Evolutionary conservation across 169 alveolate species (phyloP), one percentile per base, ranked within the genome.

Genomic region (Plasmodium knowlesi): DNA sequence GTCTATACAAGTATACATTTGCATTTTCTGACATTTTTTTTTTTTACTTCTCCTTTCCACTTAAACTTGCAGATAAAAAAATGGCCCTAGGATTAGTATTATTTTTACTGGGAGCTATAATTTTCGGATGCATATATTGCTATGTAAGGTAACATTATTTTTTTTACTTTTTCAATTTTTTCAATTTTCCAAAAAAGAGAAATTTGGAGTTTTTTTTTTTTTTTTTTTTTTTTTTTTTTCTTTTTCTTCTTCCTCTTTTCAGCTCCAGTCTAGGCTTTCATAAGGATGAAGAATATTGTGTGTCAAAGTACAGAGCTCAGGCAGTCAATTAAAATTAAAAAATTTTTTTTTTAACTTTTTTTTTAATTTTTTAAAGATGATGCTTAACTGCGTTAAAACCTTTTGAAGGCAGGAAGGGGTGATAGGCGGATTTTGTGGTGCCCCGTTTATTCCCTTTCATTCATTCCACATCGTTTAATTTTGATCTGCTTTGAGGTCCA

Each of bases 271-370:
- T 86, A 37, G 80, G 85, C 2, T 86, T 86, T 74, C 80, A 86
- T 86, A 86, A 86, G 37, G 93, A 86, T 54, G 93, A 86, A 76
- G 93, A 86, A 76, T 86, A 86, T 54, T 86, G 67, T 37, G 88
- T 86, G 67, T 86, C 93, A 74, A 86, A 86, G 43, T 86, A 86
- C 70, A 73, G 67, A 30, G 41, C 76, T 70, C 41, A 57, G 50
- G 41, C 22, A 12, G 10, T 12, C 14, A 43, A 32, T 22, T 67
- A 67, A 76, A 30, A 25, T 22, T 53, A 4, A 12, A 46, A 12
- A 10, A 12, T 30, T 54, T 81, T 46, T 82, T 82, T 30, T 82
- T 82, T 50, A 82, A 32, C 70, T 30, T 82, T 25, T 43, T 57
- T 39, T 19, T 82, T 25, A 79, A 37, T 30, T 79, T 79, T 67